Percentiles rank a stretch among this genome's conserved stretches.
Evolutionary conservation across 202 grass and related monocot genomes (phyloP).

Genomic region (Panicum virgatum): DNA sequence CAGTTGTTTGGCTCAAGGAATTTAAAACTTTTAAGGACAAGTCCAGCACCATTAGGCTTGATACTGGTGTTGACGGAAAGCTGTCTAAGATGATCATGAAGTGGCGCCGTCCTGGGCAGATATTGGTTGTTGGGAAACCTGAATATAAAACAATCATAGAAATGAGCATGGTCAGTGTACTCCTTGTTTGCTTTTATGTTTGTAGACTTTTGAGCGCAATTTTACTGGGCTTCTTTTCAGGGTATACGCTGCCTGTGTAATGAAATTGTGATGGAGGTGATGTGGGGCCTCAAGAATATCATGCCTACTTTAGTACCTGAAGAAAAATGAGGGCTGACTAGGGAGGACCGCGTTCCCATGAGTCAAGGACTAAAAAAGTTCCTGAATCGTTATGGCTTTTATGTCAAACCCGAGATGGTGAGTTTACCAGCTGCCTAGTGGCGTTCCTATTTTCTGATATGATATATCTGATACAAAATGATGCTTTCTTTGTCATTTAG

Average conservation of each 20-base stretch:
- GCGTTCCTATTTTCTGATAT: not conserved
- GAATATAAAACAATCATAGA: not conserved
- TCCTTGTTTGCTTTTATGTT: not conserved
- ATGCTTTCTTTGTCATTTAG: not conserved
- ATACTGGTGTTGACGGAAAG: not conserved
- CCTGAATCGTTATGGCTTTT: not conserved
- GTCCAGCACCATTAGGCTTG: not conserved
- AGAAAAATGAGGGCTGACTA: not conserved
- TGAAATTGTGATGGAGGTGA: not conserved
- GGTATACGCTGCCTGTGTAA: not conserved
- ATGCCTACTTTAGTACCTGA: not conserved
- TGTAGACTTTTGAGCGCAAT: not conserved
- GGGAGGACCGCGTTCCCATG: not conserved
- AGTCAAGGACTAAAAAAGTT: not conserved
- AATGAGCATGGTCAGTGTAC: not conserved
- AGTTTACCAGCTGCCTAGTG: not conserved
- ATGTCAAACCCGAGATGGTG: slow-evolving; percentile 5
- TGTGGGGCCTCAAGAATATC: not conserved
- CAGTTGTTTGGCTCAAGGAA: not conserved
- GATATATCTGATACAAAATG: not conserved
- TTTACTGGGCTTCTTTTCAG: not conserved
- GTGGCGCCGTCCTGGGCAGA: not conserved
- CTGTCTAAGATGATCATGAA: not conserved
- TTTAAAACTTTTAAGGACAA: slow-evolving; percentile 1
- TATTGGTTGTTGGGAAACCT: not conserved